Percentiles rank a stretch among this genome's conserved stretches.
Conservation (phyloP, 106 monocot species). For the Cymbidium sinense region DNA sequence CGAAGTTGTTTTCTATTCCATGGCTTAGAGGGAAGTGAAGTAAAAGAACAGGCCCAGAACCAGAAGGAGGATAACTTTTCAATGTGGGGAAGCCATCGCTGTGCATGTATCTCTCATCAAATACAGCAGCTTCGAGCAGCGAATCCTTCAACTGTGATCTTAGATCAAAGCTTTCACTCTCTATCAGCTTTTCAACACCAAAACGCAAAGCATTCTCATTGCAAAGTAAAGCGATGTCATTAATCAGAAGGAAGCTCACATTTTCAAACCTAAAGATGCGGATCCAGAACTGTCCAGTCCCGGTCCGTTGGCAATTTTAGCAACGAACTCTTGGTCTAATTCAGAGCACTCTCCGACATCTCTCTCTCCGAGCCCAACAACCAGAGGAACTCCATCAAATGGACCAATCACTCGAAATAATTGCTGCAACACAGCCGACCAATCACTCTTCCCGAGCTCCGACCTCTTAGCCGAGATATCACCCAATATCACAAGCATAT, state of each 20-base stretch:
- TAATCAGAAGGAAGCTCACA: constrained; percentile 50
- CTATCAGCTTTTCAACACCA: constrained; percentile 49
- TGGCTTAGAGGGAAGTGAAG: constrained; percentile 49
- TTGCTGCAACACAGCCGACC: constrained; percentile 35
- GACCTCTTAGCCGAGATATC: constrained; percentile 41
- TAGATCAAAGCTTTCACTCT: constrained; percentile 42
- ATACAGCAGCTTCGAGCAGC: neutral
- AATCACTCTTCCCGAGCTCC: constrained; percentile 19
- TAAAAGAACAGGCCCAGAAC: constrained; percentile 59
- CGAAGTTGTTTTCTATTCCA: neutral
- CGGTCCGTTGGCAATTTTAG: constrained; percentile 30
- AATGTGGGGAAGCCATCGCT: constrained; percentile 18
- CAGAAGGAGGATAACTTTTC: constrained; percentile 21
- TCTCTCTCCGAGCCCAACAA: constrained; percentile 51
- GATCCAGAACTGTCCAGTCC: constrained; percentile 48
- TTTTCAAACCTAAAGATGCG: constrained; percentile 44
- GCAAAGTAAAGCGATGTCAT: constrained; percentile 50
- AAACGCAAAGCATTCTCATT: constrained; percentile 41
- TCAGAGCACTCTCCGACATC: constrained; percentile 46
- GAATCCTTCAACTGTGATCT: neutral
- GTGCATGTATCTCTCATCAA: neutral
- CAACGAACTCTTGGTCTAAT: constrained; percentile 27
- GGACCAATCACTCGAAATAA: constrained; percentile 48
- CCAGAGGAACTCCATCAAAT: constrained; percentile 30
- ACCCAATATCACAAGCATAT: constrained; percentile 65